These are phyloP conservation scores for Yamadazyma diddensiae DNA, from an alignment of 1,139 yeast genomes.

Conservation along the genomic window DNA sequence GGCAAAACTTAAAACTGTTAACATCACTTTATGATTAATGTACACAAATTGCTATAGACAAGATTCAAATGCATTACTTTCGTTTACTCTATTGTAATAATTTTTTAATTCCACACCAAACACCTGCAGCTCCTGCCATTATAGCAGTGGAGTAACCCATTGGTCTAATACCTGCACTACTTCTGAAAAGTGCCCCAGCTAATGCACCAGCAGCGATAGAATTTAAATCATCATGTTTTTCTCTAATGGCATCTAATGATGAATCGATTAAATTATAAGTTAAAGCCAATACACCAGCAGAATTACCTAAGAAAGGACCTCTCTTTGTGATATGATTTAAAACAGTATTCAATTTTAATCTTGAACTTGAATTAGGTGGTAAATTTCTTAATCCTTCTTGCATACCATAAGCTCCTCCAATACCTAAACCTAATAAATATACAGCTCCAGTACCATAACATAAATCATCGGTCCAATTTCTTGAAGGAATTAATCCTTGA, in stretches of 20 bases:
- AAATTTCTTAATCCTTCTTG: constrained; percentile 79
- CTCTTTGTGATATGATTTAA: constrained; percentile 90
- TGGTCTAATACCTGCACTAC: constrained; percentile 81
- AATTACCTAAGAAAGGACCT: constrained; percentile 94
- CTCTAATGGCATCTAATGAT: constrained; percentile 74
- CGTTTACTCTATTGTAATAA: constrained; percentile 22
- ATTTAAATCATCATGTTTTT: constrained; percentile 82
- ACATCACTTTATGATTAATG: constrained; percentile 9
- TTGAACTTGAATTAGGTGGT: constrained; percentile 69
- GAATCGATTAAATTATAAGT: constrained; percentile 85
- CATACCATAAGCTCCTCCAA: constrained; percentile 87
- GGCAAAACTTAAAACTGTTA: background rate
- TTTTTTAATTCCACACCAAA: constrained; percentile 85
- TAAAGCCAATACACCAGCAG: constrained; percentile 90
- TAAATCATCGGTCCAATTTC: constrained; percentile 96
- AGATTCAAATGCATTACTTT: constrained; percentile 8
- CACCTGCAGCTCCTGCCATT: constrained; percentile 87
- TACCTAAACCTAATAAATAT: constrained; percentile 71
- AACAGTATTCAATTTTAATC: constrained; percentile 81
- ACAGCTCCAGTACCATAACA: constrained; percentile 98
- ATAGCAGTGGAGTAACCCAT: constrained; percentile 84
- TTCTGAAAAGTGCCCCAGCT: constrained; percentile 88
- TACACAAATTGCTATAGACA: constrained; percentile 17
- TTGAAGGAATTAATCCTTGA: constrained; percentile 85
- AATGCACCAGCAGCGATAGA: constrained; percentile 87